phyloP scores from a whole-genome alignment of 2,329 filamentous ascomycete species.

The Cercospora citrullina region DNA sequence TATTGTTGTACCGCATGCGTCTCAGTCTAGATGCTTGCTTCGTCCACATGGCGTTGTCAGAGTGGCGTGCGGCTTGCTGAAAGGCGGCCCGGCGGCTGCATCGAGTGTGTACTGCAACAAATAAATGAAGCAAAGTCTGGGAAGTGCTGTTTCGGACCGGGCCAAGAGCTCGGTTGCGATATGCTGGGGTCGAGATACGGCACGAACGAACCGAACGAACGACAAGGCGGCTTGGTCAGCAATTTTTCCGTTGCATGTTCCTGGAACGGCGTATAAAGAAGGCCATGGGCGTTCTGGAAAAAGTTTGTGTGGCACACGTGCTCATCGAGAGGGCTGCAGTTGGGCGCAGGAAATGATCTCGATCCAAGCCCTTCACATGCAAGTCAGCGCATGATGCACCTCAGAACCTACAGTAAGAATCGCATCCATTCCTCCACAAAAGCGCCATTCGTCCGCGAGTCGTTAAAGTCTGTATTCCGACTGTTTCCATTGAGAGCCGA shows the following conservation, averaged over 20 bases:
- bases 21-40: not conserved
- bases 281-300: not conserved
- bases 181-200: not conserved
- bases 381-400: not conserved
- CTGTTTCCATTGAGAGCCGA: slow-evolving; percentile 7
- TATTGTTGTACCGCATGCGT: not conserved
- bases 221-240: not conserved
- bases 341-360: not conserved
- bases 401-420: not conserved
- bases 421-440: not conserved
- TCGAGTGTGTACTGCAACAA: slow-evolving; percentile 5
- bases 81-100: not conserved
- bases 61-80: not conserved
- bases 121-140: slow-evolving; percentile 16
- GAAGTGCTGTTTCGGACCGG: slow-evolving; percentile 9
- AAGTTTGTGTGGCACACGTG: slow-evolving; percentile 3
- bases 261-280: not conserved
- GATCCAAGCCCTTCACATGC: not conserved
- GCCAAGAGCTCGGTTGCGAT: slow-evolving; percentile 13
- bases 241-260: slow-evolving; percentile 6
- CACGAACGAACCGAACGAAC: not conserved
- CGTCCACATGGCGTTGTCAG: not conserved
- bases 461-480: not conserved
- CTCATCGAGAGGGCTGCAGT: not conserved
- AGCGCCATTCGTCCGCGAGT: not conserved